phyloP scores from a whole-genome alignment of 768 basidiomycete species.

The Lactarius vividus region DNA sequence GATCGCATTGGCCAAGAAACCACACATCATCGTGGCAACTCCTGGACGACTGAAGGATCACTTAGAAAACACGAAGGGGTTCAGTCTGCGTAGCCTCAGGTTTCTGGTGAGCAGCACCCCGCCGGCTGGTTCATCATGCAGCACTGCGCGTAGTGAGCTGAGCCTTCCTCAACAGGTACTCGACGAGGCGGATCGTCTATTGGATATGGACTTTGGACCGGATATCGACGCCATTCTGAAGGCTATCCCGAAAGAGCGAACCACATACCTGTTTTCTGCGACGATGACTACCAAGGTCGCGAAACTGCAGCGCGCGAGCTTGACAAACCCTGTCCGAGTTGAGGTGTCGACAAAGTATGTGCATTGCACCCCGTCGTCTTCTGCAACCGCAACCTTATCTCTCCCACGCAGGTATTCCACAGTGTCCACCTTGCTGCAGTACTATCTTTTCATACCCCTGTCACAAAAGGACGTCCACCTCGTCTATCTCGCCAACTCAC shows the following conservation, averaged over 20 bases:
- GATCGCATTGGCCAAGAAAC: constrained; percentile 88
- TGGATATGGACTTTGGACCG: constrained; percentile 96
- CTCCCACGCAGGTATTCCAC: constrained; percentile 78
- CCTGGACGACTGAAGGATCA: constrained; percentile 93
- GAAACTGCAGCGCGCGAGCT: constrained; percentile 90
- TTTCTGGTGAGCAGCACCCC: constrained; percentile 64
- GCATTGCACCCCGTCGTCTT: neutral
- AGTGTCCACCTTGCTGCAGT: constrained; percentile 90
- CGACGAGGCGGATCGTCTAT: constrained; percentile 92
- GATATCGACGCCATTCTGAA: constrained; percentile 96
- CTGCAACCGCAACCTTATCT: neutral
- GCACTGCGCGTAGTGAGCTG: constrained; percentile 5
- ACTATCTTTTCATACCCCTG: constrained; percentile 92
- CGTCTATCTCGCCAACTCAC: constrained; percentile 81
- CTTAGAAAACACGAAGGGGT: constrained; percentile 96
- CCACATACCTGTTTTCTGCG: constrained; percentile 95
- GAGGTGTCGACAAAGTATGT: constrained; percentile 91
- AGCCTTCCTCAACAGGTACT: constrained; percentile 60
- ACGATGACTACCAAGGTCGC: constrained; percentile 99
- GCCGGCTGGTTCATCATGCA: neutral
- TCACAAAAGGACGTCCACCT: constrained; percentile 91
- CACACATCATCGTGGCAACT: constrained; percentile 93
- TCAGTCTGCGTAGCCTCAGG: constrained; percentile 79
- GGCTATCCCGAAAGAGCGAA: constrained; percentile 89
- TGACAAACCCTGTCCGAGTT: constrained; percentile 89